Percentiles rank a stretch among this genome's conserved stretches.
Conservation (phyloP, 2,329 filamentous ascomycete genomes). For the Aspergillus pseudoglaucus region DNA sequence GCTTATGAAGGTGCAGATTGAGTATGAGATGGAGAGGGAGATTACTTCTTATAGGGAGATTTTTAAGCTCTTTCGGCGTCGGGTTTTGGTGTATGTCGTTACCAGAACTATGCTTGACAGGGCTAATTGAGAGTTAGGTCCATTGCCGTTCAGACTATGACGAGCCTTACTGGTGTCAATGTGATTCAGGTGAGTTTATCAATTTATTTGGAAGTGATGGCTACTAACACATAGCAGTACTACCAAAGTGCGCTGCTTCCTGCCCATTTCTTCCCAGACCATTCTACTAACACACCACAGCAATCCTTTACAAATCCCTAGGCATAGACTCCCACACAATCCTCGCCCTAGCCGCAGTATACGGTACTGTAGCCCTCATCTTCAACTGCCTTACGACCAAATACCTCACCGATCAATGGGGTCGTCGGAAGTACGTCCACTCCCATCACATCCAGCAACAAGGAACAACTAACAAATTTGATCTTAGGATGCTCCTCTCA, state of each 20-base stretch:
- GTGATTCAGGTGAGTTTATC: conserved; percentile 44
- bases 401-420: conserved; percentile 53
- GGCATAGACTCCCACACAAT: conserved; percentile 47
- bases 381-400: conserved; percentile 48
- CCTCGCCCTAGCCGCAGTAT: conserved; percentile 49
- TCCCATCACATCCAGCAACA: not conserved
- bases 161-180: conserved; percentile 51
- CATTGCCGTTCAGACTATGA: conserved; percentile 54
- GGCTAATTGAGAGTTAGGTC: conserved; percentile 26
- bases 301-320: conserved; percentile 50
- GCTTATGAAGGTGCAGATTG: conserved; percentile 50
- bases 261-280: not conserved
- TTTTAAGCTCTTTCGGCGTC: conserved; percentile 46
- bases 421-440: conserved; percentile 44
- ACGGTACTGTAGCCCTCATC: conserved; percentile 48
- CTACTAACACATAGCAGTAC: conserved; percentile 15
- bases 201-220: not conserved
- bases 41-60: conserved; percentile 48
- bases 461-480: not conserved
- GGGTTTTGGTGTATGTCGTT: conserved; percentile 42
- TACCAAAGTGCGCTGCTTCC: conserved; percentile 21
- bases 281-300: conserved; percentile 35
- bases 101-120: not conserved
- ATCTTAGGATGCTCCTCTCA: conserved; percentile 47
- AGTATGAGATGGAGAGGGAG: conserved; percentile 53